Percentiles rank a stretch among this genome's conserved stretches.
These are phyloP conservation scores for Talaromyces sp. DNA, from an alignment of 2,329 filamentous ascomycete genomes.

Conservation along the genomic window DNA sequence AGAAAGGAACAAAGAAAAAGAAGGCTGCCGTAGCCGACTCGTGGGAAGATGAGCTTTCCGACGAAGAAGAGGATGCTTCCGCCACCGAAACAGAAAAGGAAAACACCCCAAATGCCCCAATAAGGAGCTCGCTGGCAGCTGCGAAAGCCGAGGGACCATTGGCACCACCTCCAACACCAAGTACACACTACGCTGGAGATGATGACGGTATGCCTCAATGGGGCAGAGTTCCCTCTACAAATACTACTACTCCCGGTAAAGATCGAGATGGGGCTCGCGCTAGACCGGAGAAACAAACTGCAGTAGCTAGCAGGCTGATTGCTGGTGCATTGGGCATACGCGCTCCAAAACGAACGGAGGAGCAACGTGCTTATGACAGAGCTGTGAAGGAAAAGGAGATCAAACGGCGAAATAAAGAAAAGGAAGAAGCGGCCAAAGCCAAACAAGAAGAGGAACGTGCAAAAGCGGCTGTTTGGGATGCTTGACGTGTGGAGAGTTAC, in stretches of 20 bases:
- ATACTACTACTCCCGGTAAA: constrained; percentile 8
- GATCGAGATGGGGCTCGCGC: constrained; percentile 20
- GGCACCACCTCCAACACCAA: constrained; percentile 66
- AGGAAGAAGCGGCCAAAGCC: constrained; percentile 60
- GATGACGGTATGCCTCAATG: constrained; percentile 3
- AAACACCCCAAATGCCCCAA: constrained; percentile 19
- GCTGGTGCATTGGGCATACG: constrained; percentile 80
- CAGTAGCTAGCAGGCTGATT: constrained; percentile 85
- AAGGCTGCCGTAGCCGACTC: constrained; percentile 58
- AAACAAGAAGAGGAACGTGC: constrained; percentile 67
- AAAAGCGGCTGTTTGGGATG: constrained; percentile 86
- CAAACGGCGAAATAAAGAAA: constrained; percentile 70
- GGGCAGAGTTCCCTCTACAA: constrained; percentile 17
- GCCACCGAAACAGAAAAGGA: constrained; percentile 26
- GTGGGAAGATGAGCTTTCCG: constrained; percentile 70
- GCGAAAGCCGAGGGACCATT: constrained; percentile 29
- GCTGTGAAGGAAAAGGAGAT: constrained; percentile 81
- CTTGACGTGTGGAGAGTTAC: constrained; percentile 32
- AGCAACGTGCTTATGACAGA: constrained; percentile 82
- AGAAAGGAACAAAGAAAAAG: constrained; percentile 33
- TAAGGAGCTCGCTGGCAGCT: constrained; percentile 26
- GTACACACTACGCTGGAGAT: constrained; percentile 25
- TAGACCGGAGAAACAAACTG: constrained; percentile 87
- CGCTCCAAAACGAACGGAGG: constrained; percentile 77
- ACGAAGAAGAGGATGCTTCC: constrained; percentile 33